Percentiles rank a stretch among this genome's conserved stretches.
phyloP scores from a whole-genome alignment of 2,329 filamentous ascomycete genomes.

The Neospermospora avenae region DNA sequence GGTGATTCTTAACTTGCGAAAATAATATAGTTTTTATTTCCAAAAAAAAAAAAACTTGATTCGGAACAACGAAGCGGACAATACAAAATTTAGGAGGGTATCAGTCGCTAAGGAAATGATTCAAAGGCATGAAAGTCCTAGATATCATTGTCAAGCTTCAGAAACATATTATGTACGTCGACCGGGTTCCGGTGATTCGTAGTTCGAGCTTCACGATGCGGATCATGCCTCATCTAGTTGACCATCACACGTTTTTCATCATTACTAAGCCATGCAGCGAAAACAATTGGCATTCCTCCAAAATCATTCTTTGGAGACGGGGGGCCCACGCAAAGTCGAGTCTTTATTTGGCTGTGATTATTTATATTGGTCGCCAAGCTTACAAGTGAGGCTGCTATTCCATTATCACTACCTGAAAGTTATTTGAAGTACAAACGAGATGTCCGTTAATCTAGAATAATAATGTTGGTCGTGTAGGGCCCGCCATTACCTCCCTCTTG shows the following conservation, averaged over 20 bases:
- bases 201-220: not conserved
- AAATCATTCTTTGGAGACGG: not conserved
- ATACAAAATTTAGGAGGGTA: too few relatives aligned
- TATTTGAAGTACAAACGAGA: conserved; percentile 1
- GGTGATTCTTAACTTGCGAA: too few relatives aligned
- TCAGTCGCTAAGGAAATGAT: too few relatives aligned
- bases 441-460: not conserved
- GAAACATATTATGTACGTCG: not conserved
- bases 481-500: not conserved
- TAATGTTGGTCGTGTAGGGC: not conserved
- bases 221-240: not conserved
- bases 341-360: not conserved
- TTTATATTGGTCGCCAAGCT: not conserved
- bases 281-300: not conserved
- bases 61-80: too few relatives aligned
- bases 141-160: not conserved
- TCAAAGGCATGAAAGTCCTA: too few relatives aligned
- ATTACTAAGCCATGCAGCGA: not conserved
- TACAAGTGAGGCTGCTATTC: not conserved
- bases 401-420: conserved; percentile 6
- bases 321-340: not conserved
- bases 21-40: too few relatives aligned
- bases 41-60: too few relatives aligned
- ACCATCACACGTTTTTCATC: not conserved
- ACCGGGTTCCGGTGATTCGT: not conserved